These are phyloP conservation scores for Monilinia fructicola DNA, from an alignment of 2,329 filamentous ascomycete genomes.

Conservation along the genomic window DNA sequence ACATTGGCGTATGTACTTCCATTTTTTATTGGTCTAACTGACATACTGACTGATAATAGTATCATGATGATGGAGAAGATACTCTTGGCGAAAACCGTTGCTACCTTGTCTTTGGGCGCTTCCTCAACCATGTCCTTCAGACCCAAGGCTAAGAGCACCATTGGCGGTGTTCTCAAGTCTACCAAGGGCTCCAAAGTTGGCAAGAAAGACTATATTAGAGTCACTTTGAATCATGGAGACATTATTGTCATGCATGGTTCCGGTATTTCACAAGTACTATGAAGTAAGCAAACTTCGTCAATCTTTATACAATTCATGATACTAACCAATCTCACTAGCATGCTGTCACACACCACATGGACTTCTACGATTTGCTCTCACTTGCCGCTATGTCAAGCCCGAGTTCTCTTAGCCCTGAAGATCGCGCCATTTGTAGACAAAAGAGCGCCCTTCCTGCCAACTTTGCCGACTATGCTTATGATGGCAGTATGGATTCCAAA, in stretches of 20 bases:
- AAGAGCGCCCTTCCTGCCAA: slow-evolving; percentile 39
- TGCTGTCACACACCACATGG: slow-evolving; percentile 51
- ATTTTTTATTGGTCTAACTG: background rate
- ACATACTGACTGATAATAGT: slow-evolving; percentile 43
- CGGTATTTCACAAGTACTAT: slow-evolving; percentile 59
- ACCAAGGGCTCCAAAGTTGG: slow-evolving; percentile 31
- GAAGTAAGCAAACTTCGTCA: slow-evolving; percentile 46
- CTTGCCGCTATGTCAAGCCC: slow-evolving; percentile 52
- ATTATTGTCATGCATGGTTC: slow-evolving; percentile 63
- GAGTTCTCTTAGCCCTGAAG: slow-evolving; percentile 43
- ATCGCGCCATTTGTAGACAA: slow-evolving; percentile 26
- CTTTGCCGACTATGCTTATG: slow-evolving; percentile 37
- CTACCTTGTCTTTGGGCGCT: slow-evolving; percentile 57
- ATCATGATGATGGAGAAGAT: slow-evolving; percentile 65
- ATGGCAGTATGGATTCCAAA: slow-evolving; percentile 35
- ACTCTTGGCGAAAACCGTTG: slow-evolving; percentile 63
- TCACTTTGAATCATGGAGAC: slow-evolving; percentile 60
- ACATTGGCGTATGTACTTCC: slow-evolving; percentile 51
- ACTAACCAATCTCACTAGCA: slow-evolving; percentile 45
- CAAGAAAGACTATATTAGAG: slow-evolving; percentile 41
- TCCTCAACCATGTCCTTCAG: slow-evolving; percentile 53
- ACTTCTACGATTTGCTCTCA: slow-evolving; percentile 56
- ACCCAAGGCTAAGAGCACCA: slow-evolving; percentile 47
- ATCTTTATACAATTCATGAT: background rate
- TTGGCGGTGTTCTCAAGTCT: slow-evolving; percentile 23